Percentiles rank a stretch among this genome's conserved stretches.
These are phyloP conservation scores for Aegilops sharonensis DNA, from an alignment of 176 grass and related monocot species.

Conservation along the genomic window DNA sequence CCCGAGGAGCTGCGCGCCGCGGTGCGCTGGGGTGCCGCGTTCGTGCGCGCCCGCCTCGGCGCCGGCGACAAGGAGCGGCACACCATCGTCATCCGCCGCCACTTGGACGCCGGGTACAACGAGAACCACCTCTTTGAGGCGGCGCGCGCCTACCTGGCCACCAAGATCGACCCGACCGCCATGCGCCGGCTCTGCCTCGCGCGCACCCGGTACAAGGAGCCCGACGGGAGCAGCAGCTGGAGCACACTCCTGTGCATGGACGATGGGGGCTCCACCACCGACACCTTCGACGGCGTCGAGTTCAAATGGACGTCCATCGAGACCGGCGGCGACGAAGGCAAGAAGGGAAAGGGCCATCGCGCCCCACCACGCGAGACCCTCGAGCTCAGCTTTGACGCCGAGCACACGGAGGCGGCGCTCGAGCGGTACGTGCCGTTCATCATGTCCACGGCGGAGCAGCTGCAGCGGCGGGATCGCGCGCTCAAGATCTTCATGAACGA, in stretches of 20 bases:
- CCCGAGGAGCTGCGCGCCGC: conserved; percentile 42
- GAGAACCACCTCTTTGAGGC: conserved; percentile 42
- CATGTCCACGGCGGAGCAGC: conserved; percentile 20
- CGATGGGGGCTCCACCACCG: conserved; percentile 20
- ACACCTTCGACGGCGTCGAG: conserved; percentile 42
- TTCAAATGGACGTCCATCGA: conserved; percentile 33
- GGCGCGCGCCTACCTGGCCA: conserved; percentile 33
- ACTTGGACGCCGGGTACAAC: background rate
- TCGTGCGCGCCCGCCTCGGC: conserved; percentile 14
- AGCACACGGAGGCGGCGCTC: conserved; percentile 1
- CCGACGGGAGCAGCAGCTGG: conserved; percentile 22
- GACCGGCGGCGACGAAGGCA: background rate
- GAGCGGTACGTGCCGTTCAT: conserved; percentile 23
- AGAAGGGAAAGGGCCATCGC: background rate
- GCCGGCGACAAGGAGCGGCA: conserved; percentile 24
- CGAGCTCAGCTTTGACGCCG: conserved; percentile 28
- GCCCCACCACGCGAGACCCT: background rate
- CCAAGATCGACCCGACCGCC: conserved; percentile 42
- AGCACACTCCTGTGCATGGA: conserved; percentile 29
- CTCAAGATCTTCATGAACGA: conserved; percentile 44
- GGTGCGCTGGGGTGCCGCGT: conserved; percentile 20
- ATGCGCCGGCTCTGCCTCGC: conserved; percentile 36
- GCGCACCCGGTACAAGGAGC: conserved; percentile 17
- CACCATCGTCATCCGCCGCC: conserved; percentile 22
- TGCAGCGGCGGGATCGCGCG: background rate